A percentile compares a stretch with the other conserved stretches of the same genome.
phyloP scores from a whole-genome alignment of 2,329 filamentous ascomycete species.

The Stagonosporopsis vannaccii region DNA sequence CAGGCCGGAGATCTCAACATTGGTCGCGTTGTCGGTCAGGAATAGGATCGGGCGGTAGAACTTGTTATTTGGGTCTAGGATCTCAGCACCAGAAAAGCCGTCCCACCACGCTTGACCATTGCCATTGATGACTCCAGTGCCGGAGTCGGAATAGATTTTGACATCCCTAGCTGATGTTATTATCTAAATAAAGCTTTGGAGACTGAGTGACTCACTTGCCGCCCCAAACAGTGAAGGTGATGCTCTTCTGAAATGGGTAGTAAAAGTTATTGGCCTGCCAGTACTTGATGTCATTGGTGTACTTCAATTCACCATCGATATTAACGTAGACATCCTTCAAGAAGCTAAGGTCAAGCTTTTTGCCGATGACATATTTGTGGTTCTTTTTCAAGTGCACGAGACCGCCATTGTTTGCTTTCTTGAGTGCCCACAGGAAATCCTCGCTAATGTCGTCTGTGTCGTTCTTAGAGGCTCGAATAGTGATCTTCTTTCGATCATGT shows the following conservation, averaged over 20 bases:
- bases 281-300: conserved; percentile 57
- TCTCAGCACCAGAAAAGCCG: conserved; percentile 55
- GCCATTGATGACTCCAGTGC: conserved; percentile 59
- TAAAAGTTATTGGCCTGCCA: conserved; percentile 61
- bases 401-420: conserved; percentile 66
- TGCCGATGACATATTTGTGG: conserved; percentile 65
- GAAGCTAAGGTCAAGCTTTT: conserved; percentile 66
- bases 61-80: conserved; percentile 61
- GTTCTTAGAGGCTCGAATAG: conserved; percentile 61
- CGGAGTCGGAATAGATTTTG: conserved; percentile 59
- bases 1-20: conserved; percentile 64
- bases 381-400: conserved; percentile 62
- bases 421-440: conserved; percentile 62
- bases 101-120: conserved; percentile 62
- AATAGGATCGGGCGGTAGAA: conserved; percentile 68
- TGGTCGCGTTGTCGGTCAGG: conserved; percentile 67
- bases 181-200: neutral
- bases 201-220: conserved; percentile 51
- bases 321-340: conserved; percentile 65
- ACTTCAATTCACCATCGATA: conserved; percentile 63
- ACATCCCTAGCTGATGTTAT: conserved; percentile 51
- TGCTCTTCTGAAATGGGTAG: conserved; percentile 61
- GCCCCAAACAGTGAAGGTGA: conserved; percentile 71
- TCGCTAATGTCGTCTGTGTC: conserved; percentile 65
- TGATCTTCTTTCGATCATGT: conserved; percentile 56